phyloP scores from a whole-genome alignment of 192 early-diverging fungal genomes.

The Backusella tuberculispora region DNA sequence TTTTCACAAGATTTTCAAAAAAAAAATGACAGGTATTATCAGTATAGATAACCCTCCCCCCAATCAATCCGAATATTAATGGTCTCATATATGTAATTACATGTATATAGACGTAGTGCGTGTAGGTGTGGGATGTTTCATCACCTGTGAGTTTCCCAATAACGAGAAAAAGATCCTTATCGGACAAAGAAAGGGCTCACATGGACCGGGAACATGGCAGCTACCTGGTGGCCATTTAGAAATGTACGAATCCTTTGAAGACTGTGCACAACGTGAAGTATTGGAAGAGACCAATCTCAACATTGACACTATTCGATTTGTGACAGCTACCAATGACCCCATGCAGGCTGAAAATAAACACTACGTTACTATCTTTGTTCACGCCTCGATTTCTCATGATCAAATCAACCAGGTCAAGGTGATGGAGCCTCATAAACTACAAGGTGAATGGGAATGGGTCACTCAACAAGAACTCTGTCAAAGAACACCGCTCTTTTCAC shows the following conservation, averaged over 20 bases:
- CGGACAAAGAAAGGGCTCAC: slow-evolving; percentile 57
- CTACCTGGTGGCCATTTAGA: slow-evolving; percentile 64
- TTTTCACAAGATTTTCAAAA: not conserved
- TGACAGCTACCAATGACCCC: slow-evolving; percentile 57
- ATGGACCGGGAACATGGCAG: slow-evolving; percentile 57
- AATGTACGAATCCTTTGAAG: slow-evolving; percentile 55
- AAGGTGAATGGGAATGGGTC: slow-evolving; percentile 46
- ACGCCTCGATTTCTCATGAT: slow-evolving; percentile 34
- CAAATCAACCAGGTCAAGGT: slow-evolving; percentile 31
- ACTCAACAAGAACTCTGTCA: slow-evolving; percentile 30
- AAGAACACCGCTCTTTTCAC: not conserved
- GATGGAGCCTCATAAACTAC: slow-evolving; percentile 52
- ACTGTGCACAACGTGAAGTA: slow-evolving; percentile 54
- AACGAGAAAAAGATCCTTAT: slow-evolving; percentile 41
- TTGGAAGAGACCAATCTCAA: slow-evolving; percentile 51
- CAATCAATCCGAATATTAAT: too few relatives aligned
- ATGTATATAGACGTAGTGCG: slow-evolving; percentile 13
- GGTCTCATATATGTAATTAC: too few relatives aligned
- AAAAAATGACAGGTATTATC: too few relatives aligned
- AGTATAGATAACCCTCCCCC: too few relatives aligned
- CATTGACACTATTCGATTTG: slow-evolving; percentile 33
- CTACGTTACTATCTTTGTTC: slow-evolving; percentile 63
- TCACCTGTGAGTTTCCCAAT: slow-evolving; percentile 23
- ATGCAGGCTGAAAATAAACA: slow-evolving; percentile 53
- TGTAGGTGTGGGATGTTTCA: slow-evolving; percentile 56